These are phyloP conservation scores for Chaetomium sp. DNA, from an alignment of 2,329 filamentous ascomycete species.

Conservation along the genomic window DNA sequence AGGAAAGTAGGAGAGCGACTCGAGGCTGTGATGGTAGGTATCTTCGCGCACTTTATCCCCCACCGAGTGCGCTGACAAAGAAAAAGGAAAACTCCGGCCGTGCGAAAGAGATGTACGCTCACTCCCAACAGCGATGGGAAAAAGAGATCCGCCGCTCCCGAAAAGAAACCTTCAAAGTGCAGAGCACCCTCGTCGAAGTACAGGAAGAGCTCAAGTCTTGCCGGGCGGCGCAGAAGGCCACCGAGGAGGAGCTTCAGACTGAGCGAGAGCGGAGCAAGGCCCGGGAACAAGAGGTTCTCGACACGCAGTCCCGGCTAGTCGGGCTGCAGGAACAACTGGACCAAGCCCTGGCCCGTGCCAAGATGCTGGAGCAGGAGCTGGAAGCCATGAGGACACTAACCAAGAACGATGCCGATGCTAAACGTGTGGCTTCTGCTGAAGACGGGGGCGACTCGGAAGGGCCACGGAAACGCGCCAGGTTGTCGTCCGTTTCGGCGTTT, in stretches of 20 bases:
- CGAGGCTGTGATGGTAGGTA: conserved; percentile 68
- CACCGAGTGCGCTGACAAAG: neutral
- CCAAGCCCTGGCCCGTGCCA: conserved; percentile 63
- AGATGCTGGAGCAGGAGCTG: conserved; percentile 70
- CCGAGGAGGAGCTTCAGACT: conserved; percentile 61
- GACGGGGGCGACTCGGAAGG: conserved; percentile 54
- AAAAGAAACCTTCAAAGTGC: conserved; percentile 76
- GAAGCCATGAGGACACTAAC: conserved; percentile 72
- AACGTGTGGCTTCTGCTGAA: conserved; percentile 68
- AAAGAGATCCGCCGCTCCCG: conserved; percentile 70
- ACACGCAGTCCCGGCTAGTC: conserved; percentile 66
- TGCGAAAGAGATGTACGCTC: conserved; percentile 68
- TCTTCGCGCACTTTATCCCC: neutral
- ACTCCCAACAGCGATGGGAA: conserved; percentile 69
- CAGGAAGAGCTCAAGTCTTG: conserved; percentile 72
- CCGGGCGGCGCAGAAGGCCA: conserved; percentile 55
- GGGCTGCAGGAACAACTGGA: conserved; percentile 68
- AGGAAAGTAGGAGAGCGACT: conserved; percentile 66
- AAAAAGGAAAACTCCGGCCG: conserved; percentile 68
- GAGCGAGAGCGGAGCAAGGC: conserved; percentile 64
- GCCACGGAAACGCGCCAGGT: conserved; percentile 64
- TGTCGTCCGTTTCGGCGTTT: conserved; percentile 42
- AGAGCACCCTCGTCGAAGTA: conserved; percentile 68
- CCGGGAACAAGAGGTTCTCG: conserved; percentile 70
- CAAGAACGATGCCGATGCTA: conserved; percentile 69